Percentiles rank a stretch among this genome's conserved stretches.
phyloP scores from a whole-genome alignment of 2,329 filamentous ascomycete species.

The Sclerotinia nivalis region DNA sequence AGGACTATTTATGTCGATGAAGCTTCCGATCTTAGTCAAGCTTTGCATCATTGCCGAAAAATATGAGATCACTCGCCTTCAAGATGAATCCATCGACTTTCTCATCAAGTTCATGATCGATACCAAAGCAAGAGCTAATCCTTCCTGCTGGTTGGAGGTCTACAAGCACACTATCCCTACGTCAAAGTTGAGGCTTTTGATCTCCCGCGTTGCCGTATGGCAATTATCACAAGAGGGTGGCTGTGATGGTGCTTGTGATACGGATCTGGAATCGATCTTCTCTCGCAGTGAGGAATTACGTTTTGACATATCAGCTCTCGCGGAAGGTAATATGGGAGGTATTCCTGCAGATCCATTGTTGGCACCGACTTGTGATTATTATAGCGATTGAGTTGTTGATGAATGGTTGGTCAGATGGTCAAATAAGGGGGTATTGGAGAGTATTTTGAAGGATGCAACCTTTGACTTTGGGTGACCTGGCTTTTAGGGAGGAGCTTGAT shows the following conservation, averaged over 20 bases:
- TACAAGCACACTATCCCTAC: neutral
- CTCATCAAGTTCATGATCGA: slow-evolving; percentile 10
- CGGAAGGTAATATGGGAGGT: neutral
- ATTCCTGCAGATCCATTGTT: neutral
- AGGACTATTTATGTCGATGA: neutral
- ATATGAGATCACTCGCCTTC: neutral
- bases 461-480: too few species aligned
- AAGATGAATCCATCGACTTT: neutral
- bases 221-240: neutral
- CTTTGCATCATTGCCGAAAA: neutral
- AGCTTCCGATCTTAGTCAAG: neutral
- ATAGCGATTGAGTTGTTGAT: neutral
- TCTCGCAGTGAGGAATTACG: neutral
- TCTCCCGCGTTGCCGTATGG: slow-evolving; percentile 6
- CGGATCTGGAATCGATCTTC: neutral
- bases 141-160: slow-evolving; percentile 12
- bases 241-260: neutral
- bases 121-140: slow-evolving; percentile 1
- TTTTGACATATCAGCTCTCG: neutral
- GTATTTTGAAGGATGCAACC: rapidly evolving
- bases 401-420: neutral
- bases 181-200: neutral
- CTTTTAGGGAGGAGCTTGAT: neutral
- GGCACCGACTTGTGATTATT: neutral
- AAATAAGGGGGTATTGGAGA: too few species aligned